Percentiles rank a stretch among this genome's conserved stretches.
These are phyloP conservation scores for Nymphaea thermarum DNA, from an alignment of 164 flowering plant genomes.

Conservation along the genomic window DNA sequence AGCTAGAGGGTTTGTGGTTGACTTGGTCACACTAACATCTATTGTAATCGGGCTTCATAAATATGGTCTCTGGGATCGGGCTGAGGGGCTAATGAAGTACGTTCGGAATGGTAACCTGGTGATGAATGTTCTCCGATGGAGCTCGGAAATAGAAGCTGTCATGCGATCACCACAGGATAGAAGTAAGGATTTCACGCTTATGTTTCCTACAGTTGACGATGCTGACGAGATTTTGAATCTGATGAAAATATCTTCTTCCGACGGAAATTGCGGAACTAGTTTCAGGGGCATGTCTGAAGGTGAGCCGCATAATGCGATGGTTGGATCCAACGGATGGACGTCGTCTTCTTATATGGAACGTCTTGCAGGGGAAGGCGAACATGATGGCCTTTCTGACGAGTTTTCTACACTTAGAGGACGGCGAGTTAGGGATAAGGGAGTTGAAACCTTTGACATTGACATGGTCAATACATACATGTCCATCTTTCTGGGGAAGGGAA, in stretches of 20 bases:
- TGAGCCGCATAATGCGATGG: conserved; percentile 3
- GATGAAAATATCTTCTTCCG: conserved; percentile 10
- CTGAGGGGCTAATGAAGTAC: conserved; percentile 67
- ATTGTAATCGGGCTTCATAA: conserved; percentile 61
- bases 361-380: conserved; percentile 34
- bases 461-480: conserved; percentile 89
- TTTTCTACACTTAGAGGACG: conserved; percentile 39
- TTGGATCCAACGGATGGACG: conserved; percentile 38
- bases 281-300: conserved; percentile 10
- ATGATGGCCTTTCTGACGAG: conserved; percentile 6
- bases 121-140: conserved; percentile 55
- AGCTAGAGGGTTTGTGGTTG: conserved; percentile 68
- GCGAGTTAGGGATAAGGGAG: conserved; percentile 44
- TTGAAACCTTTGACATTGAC: conserved; percentile 57
- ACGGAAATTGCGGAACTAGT: background rate
- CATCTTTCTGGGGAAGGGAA: conserved; percentile 75
- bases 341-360: conserved; percentile 76
- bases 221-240: conserved; percentile 39
- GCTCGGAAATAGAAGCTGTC: conserved; percentile 50
- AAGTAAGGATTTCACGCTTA: conserved; percentile 44
- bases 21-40: conserved; percentile 66
- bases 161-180: conserved; percentile 38
- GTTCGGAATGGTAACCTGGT: conserved; percentile 53
- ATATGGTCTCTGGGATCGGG: conserved; percentile 63
- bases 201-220: conserved; percentile 55